A percentile compares a stretch with the other conserved stretches of the same genome.
phyloP scores from a whole-genome alignment of 2,329 filamentous ascomycete species.

The Sclerotinia borealis region DNA sequence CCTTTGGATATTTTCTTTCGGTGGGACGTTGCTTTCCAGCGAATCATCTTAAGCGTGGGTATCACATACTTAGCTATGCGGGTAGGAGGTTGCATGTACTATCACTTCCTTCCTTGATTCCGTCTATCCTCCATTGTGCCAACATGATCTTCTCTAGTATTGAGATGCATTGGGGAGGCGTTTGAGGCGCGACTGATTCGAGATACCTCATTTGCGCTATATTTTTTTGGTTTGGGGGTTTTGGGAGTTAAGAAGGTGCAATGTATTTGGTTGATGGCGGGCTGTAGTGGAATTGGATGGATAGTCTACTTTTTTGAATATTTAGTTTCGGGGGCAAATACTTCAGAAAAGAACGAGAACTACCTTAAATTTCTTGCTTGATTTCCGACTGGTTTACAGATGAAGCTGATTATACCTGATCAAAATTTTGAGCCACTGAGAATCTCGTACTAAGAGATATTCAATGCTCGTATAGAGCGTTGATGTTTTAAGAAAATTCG shows the following conservation, averaged over 20 bases:
- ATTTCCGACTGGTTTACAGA: neutral
- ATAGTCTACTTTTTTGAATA: neutral
- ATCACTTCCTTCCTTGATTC: constrained; percentile 7
- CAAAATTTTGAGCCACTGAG: neutral
- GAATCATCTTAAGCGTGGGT: neutral
- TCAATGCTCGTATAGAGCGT: neutral
- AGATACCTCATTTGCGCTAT: neutral
- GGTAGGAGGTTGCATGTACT: neutral
- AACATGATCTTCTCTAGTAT: constrained; percentile 11
- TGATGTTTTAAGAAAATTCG: neutral
- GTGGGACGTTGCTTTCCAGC: neutral
- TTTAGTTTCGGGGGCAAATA: neutral
- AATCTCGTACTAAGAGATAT: neutral
- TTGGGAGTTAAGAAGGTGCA: neutral
- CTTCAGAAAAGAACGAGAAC: neutral
- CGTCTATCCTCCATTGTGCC: constrained; percentile 10
- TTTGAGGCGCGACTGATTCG: constrained; percentile 8
- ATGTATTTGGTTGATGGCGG: neutral
- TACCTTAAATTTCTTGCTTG: neutral
- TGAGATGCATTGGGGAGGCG: constrained; percentile 10
- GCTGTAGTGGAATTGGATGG: neutral
- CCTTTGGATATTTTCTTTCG: neutral
- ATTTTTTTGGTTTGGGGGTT: neutral
- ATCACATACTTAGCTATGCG: neutral
- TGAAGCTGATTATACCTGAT: neutral